A percentile compares a stretch with the other conserved stretches of the same genome.
phyloP scores from a whole-genome alignment of 73 alveolate species.

The Paramecium primaurelia region DNA sequence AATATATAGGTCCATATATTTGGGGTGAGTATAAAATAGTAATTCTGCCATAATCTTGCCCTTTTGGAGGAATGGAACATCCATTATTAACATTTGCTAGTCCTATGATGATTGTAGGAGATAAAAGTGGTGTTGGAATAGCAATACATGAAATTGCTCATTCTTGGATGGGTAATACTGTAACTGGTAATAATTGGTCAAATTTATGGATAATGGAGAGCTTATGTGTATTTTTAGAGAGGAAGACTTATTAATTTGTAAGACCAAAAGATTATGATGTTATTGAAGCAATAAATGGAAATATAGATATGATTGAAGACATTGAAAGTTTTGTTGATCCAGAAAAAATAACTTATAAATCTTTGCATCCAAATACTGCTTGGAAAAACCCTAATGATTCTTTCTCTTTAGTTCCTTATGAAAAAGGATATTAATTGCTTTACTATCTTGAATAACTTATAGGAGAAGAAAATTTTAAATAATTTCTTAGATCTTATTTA shows the following conservation, averaged over 20 bases:
- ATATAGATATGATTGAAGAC: conserved; percentile 41
- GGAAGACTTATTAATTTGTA: conserved; percentile 67
- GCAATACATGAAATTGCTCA: conserved; percentile 99
- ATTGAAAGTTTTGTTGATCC: not conserved
- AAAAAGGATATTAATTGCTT: conserved; percentile 63
- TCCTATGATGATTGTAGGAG: conserved; percentile 96
- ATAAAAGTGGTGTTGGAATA: conserved; percentile 83
- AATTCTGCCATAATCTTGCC: conserved; percentile 94
- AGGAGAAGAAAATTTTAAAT: conserved; percentile 62
- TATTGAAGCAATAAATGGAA: not conserved
- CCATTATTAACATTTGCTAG: conserved; percentile 97
- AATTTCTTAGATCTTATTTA: conserved; percentile 47
- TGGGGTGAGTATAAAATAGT: conserved; percentile 95
- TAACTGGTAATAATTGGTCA: conserved; percentile 95
- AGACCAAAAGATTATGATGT: conserved; percentile 66
- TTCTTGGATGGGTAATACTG: conserved; percentile 98
- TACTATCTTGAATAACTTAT: conserved; percentile 54
- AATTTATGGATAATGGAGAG: conserved; percentile 98
- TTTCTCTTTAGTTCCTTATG: conserved; percentile 61
- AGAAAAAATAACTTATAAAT: conserved; percentile 35
- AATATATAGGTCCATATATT: conserved; percentile 84
- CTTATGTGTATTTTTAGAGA: conserved; percentile 77
- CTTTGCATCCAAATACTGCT: conserved; percentile 62
- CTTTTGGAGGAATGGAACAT: conserved; percentile 99
- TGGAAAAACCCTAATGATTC: conserved; percentile 69